Conservation (phyloP, 169 alveolate species). For the Eimeria tenella region DNA sequence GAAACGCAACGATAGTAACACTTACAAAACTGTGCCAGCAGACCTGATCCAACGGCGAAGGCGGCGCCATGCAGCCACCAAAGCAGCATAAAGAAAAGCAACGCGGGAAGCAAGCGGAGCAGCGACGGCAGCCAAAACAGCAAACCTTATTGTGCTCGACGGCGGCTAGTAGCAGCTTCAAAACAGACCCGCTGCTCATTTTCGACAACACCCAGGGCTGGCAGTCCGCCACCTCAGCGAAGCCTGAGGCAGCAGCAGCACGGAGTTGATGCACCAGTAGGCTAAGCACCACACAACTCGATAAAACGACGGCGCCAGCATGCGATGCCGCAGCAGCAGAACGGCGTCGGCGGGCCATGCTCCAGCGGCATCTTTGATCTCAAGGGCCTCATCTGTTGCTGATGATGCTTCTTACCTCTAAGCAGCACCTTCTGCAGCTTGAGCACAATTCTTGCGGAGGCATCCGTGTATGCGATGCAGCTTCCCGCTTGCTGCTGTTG, state of each 20-base stretch:
- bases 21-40: not conserved
- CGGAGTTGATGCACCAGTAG: not conserved
- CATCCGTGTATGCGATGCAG: not conserved
- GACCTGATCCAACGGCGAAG: not conserved
- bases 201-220: constrained; percentile 32
- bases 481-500: constrained; percentile 26
- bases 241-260: not conserved
- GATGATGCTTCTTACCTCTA: constrained; percentile 12
- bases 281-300: not conserved
- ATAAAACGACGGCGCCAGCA: not conserved
- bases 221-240: constrained; percentile 57
- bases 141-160: constrained; percentile 48
- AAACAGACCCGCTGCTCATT: constrained; percentile 12
- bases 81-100: constrained; percentile 11
- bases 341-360: not conserved
- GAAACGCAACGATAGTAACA: not conserved
- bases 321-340: not conserved
- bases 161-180: constrained; percentile 36
- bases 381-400: not conserved
- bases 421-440: constrained; percentile 39
- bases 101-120: not conserved
- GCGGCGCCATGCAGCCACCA: not conserved
- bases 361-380: not conserved
- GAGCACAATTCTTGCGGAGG: constrained; percentile 7
- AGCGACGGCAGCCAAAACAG: not conserved